Evolutionary conservation across 495 filamentous ascomycete species (phyloP), one percentile per base, ranked within the genome.

Genomic region (Neurospora sp.): DNA sequence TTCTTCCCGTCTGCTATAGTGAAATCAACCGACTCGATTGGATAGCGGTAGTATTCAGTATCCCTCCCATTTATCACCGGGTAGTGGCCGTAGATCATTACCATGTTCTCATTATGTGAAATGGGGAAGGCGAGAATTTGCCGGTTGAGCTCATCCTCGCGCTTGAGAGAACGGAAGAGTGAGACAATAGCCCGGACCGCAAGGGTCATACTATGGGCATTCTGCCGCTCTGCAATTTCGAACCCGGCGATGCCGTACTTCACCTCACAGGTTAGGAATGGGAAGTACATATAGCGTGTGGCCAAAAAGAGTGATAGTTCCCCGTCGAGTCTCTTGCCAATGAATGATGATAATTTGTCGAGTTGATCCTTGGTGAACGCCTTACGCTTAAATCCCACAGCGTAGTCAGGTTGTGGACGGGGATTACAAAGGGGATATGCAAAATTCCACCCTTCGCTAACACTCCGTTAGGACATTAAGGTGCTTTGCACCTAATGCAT

Each of bases 61-160:
- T 73, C 27, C 61, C 73, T 68, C 3, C 72, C 69, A 16, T 18
- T 31, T 22, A 73, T 71, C 3, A 75, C 74, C 3, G 74, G 73
- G 65, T 84, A 84, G 73, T 84, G 73, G 39, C 81, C 80, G 53
- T 82, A 84, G 22, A 87, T 84, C 27, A 0, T 27, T 27, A 27
- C 27, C 27, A 0, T 2, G 27, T 27, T 3, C 27, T 27, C 2
- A 27, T 27, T 27, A 27, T 27, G 27, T 27, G 27, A 87, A 71
- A 88, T 77, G 4, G 83, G 86, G 79, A 87, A 87, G 59, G 80
- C 79, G 70, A 85, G 78, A 40, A 84, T 81, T 71, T 83, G 71
- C 69, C 76, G 78, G 72, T 85, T 38, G 41, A 84, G 69, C 72
- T 85, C 81, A 35, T 77, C 48, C 74, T 82, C 74, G 48, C 80